Evolutionary conservation across 306 rosid genomes (phyloP), one percentile per base, ranked within the genome.

Genomic region (Coriaria nepalensis): DNA sequence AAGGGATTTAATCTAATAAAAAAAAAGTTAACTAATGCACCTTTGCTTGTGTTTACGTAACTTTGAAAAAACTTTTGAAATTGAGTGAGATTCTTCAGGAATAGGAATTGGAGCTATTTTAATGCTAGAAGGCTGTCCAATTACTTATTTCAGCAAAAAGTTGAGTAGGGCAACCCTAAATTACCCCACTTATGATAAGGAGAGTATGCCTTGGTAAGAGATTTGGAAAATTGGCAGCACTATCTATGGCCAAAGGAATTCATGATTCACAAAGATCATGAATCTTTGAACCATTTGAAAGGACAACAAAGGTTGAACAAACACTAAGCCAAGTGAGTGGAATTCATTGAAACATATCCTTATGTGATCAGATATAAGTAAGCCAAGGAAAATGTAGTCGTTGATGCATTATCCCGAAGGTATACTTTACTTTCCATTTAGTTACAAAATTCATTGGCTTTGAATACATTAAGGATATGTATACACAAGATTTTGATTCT

Each of bases 401-500:
- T 32, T 2, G 47, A 43, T 43, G 8, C 47, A 43, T 43, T 43
- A 10, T 43, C 8, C 8, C 8, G 11, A 8, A 43, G 47, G 47
- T 43, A 43, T 43, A 7, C 47, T 6, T 43, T 43, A 43, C 47
- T 43, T 6, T 43, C 47, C 2, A 46, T 9, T 48, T 48, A 48
- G 53, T 4, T 48, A 10, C 53, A 20, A 48, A 48, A 48, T 48
- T 48, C 4, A 2, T 48, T 2, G 36, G 4, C n/a, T 48, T 48
- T 48, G 36, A 48, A 48, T 48, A 48, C 37, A 48, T 48, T 2
- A 48, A 48, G 29, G 53, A 15, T 8, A 1, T 20, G 37, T 48
- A 15, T 48, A 10, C 0, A 2, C 2, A 48, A 1, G 37, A 48
- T 20, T 15, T 9, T 48, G 37, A 32, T 20, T 48, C 29, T 48